Conservation (phyloP, 208 protist genomes). For the Strigomonas galati region DNA sequence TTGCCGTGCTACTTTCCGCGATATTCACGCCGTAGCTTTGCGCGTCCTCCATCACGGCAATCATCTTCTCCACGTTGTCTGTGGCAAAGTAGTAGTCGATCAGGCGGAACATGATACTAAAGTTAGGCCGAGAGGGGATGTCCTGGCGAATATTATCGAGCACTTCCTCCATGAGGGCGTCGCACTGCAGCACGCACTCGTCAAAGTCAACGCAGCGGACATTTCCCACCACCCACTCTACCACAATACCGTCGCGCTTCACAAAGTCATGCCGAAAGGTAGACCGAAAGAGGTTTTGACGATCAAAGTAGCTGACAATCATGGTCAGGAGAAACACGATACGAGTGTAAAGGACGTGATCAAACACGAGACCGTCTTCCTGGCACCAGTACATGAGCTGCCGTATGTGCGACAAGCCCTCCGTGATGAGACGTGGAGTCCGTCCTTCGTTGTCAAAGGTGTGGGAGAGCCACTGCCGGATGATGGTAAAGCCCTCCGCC, state of each 20-base stretch:
- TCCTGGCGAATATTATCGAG: conserved; percentile 64
- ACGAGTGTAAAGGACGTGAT: conserved; percentile 86
- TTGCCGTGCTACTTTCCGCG: conserved; percentile 86
- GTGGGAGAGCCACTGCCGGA: conserved; percentile 62
- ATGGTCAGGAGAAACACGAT: conserved; percentile 86
- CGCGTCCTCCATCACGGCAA: conserved; percentile 86
- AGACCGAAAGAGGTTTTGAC: conserved; percentile 84
- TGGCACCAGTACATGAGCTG: conserved; percentile 76
- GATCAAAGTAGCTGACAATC: conserved; percentile 88
- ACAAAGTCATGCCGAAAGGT: conserved; percentile 67
- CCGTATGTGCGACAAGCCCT: conserved; percentile 58
- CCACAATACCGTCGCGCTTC: conserved; percentile 84
- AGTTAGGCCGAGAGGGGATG: conserved; percentile 70
- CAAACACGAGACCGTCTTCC: conserved; percentile 79
- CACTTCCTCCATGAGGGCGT: conserved; percentile 83
- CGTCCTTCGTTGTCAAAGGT: conserved; percentile 63
- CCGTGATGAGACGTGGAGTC: conserved; percentile 62
- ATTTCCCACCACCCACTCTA: conserved; percentile 78
- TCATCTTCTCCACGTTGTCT: conserved; percentile 90
- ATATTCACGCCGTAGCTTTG: conserved; percentile 63
- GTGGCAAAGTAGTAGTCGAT: conserved; percentile 91
- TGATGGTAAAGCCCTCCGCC: conserved; percentile 72
- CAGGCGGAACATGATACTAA: conserved; percentile 82
- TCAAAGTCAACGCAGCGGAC: conserved; percentile 80
- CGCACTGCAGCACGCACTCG: conserved; percentile 82